A percentile compares a stretch with the other conserved stretches of the same genome.
Conservation (phyloP, 78 protist species). For the Isochrysis galbana region DNA sequence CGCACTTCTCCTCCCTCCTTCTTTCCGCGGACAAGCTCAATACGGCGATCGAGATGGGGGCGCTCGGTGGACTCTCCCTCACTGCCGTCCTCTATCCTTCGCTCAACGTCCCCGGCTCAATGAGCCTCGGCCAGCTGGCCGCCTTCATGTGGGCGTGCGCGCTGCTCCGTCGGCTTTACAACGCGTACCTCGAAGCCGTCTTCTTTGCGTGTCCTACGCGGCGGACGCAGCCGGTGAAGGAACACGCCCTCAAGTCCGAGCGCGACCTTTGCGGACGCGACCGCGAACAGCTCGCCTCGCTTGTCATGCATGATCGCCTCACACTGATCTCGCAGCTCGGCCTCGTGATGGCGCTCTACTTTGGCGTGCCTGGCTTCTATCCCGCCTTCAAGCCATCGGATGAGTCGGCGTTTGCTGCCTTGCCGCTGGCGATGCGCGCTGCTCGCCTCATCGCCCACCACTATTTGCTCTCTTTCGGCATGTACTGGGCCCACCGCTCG, state of each 20-base stretch:
- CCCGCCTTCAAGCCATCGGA: not conserved
- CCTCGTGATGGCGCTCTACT: not conserved
- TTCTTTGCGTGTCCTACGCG: not conserved
- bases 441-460: not conserved
- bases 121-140: not conserved
- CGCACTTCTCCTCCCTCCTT: not conserved
- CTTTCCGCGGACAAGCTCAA: not conserved
- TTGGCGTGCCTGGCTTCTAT: not conserved
- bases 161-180: not conserved
- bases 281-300: not conserved
- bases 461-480: not conserved
- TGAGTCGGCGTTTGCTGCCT: too few relatives aligned
- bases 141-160: not conserved
- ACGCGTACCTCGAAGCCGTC: not conserved
- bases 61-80: not conserved
- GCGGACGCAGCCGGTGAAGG: not conserved
- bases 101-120: conserved; percentile 1
- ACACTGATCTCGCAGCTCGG: not conserved
- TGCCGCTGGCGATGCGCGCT: not conserved
- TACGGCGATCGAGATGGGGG: not conserved
- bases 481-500: conserved; percentile 18
- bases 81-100: not conserved
- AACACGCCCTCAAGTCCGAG: not conserved
- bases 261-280: not conserved
- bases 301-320: not conserved